These are phyloP conservation scores for Mycena venus DNA, from an alignment of 768 basidiomycete species.

Conservation along the genomic window DNA sequence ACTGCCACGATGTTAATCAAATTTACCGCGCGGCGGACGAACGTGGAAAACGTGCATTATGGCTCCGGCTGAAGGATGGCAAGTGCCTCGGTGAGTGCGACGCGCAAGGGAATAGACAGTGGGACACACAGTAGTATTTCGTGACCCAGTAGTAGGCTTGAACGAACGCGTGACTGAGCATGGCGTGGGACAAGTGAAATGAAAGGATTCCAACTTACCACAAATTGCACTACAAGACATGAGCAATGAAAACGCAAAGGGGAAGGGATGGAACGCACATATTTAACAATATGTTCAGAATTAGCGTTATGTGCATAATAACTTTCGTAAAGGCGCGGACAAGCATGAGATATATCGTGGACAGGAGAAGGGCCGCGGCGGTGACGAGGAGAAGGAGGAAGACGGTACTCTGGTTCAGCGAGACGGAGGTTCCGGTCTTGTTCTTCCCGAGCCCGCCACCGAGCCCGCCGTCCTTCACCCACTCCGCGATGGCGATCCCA, in stretches of 20 bases:
- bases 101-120: not conserved
- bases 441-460: slow-evolving; percentile 78
- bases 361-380: slow-evolving; percentile 75
- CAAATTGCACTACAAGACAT: slow-evolving; percentile 69
- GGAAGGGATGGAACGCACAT: slow-evolving; percentile 58
- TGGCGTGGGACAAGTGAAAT: not conserved
- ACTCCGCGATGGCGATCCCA: slow-evolving; percentile 73
- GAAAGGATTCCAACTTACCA: slow-evolving; percentile 30
- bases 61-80: slow-evolving; percentile 70
- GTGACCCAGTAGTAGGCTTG: slow-evolving; percentile 78
- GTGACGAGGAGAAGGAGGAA: slow-evolving; percentile 84
- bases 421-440: slow-evolving; percentile 67
- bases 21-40: too few species aligned
- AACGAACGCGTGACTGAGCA: not conserved
- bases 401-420: slow-evolving; percentile 79
- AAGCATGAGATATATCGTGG: slow-evolving; percentile 76
- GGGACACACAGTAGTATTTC: slow-evolving; percentile 74
- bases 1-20: slow-evolving; percentile 50
- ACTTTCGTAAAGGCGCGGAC: slow-evolving; percentile 77
- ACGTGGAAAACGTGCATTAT: slow-evolving; percentile 51
- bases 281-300: slow-evolving; percentile 73
- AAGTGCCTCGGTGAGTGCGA: slow-evolving; percentile 16
- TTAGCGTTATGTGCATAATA: slow-evolving; percentile 84
- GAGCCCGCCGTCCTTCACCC: slow-evolving; percentile 73
- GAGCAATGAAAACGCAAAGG: not conserved